Percentiles rank a stretch among this genome's conserved stretches.
Conservation (phyloP, 345 rosid species). For the Anastatica hierochuntica region DNA sequence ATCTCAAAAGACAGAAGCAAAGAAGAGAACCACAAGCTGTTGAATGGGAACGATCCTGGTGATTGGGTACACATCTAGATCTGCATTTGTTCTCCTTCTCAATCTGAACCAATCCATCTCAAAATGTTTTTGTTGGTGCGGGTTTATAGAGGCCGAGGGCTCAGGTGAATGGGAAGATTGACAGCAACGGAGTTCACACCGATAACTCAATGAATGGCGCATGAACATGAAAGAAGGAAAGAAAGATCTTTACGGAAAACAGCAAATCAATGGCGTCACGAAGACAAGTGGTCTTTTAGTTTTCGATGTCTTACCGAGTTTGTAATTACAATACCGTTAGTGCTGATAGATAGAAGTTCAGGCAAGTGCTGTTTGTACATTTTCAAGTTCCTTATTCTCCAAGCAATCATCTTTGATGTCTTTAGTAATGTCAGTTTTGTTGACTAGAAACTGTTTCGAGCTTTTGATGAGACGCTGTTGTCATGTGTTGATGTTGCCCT, state of each 20-base stretch:
- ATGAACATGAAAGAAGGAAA: constrained; percentile 23
- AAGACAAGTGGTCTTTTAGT: not conserved
- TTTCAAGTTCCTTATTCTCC: constrained; percentile 13
- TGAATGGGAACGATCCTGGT: constrained; percentile 63
- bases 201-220: constrained; percentile 68
- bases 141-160: constrained; percentile 62
- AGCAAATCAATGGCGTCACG: not conserved
- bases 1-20: constrained; percentile 65
- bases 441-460: too few species aligned
- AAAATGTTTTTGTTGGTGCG: not conserved
- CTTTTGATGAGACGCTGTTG: too few species aligned
- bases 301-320: not conserved
- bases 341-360: not conserved
- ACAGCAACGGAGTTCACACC: constrained; percentile 43
- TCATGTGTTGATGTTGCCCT: too few species aligned
- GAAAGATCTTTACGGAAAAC: not conserved
- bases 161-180: constrained; percentile 76
- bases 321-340: constrained; percentile 8
- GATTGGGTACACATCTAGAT: constrained; percentile 67
- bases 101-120: not conserved
- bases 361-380: constrained; percentile 9
- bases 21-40: constrained; percentile 83
- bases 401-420: constrained; percentile 16
- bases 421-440: not conserved
- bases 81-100: not conserved